phyloP scores from a whole-genome alignment of 805 yeast genomes.

The Candida sanyiensis region DNA sequence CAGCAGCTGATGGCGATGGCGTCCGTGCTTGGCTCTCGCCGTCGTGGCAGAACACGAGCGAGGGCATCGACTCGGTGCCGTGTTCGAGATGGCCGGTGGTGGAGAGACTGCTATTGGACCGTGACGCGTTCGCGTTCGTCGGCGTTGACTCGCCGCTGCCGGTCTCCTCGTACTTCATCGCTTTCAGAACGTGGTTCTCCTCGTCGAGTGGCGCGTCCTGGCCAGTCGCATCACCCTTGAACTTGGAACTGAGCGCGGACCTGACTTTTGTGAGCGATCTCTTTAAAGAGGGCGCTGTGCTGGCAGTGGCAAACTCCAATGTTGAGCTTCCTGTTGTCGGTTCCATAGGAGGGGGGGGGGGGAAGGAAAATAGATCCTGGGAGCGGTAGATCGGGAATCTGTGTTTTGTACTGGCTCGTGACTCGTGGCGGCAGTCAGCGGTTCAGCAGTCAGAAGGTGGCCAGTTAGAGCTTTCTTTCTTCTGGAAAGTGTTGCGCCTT shows the following conservation, averaged over 20 bases:
- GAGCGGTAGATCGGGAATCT: no score
- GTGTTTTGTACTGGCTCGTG: no score
- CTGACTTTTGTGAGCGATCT: constrained; percentile 23
- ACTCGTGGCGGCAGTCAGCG: no score
- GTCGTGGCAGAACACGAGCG: not conserved
- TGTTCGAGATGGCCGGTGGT: not conserved
- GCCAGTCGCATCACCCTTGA: constrained; percentile 8
- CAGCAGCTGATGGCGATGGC: not conserved
- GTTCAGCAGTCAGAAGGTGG: no score
- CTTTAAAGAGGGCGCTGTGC: constrained; percentile 14
- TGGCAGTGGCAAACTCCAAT: no score
- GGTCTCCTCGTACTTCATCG: constrained; percentile 22
- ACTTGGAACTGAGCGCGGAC: constrained; percentile 19
- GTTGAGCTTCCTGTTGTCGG: not conserved
- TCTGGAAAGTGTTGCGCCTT: no score
- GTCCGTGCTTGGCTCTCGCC: not conserved
- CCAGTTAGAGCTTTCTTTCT: no score
- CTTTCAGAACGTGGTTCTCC: constrained; percentile 14
- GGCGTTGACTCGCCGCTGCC: not conserved
- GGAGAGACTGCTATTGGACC: constrained; percentile 8
- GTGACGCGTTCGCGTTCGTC: constrained; percentile 3
- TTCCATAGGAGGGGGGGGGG: no score
- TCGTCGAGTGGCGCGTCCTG: constrained; percentile 8
- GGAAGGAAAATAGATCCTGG: no score
- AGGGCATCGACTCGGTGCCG: not conserved